Evolutionary conservation across 352 stramenopile genomes (phyloP).

Genomic region (Phytopythium kandeliae): DNA sequence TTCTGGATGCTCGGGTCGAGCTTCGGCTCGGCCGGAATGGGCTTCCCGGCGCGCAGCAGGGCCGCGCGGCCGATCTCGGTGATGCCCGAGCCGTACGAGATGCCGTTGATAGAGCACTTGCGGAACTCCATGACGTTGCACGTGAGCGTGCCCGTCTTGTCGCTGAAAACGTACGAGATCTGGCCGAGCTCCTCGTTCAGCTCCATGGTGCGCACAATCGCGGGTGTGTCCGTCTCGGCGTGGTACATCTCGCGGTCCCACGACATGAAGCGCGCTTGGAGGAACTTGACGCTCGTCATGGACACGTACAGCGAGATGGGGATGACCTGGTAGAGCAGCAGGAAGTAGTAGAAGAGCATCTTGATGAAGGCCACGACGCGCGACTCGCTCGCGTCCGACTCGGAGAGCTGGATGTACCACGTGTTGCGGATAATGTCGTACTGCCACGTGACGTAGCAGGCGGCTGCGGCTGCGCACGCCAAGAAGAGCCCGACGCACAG

Average conservation of each 20-base stretch:
- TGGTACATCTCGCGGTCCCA: constrained; percentile 90
- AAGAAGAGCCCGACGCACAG: constrained; percentile 63
- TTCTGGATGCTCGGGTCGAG: constrained; percentile 39
- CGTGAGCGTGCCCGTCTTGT: constrained; percentile 93
- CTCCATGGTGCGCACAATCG: constrained; percentile 79
- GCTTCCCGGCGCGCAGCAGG: constrained; percentile 49
- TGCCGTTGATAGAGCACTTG: constrained; percentile 89
- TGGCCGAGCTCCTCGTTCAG: constrained; percentile 91
- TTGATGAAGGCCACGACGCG: constrained; percentile 68
- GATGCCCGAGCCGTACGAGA: constrained; percentile 85
- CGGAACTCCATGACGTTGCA: constrained; percentile 95
- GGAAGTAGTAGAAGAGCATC: constrained; percentile 91
- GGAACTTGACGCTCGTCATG: constrained; percentile 88
- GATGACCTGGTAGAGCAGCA: constrained; percentile 90
- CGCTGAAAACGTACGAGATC: constrained; percentile 86
- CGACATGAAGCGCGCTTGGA: constrained; percentile 85
- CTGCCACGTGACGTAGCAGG: constrained; percentile 74
- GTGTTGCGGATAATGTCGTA: constrained; percentile 64
- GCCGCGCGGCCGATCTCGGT: constrained; percentile 76
- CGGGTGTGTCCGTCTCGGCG: constrained; percentile 87
- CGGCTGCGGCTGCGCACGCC: constrained; percentile 56
- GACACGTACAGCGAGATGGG: constrained; percentile 92
- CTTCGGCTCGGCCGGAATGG: constrained; percentile 55
- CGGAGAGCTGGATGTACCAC: constrained; percentile 64
- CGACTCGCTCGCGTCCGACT: constrained; percentile 26